Percentiles rank a stretch among this genome's conserved stretches.
Evolutionary conservation across 176 grass and related monocot species (phyloP).

Genomic region (Ensete ventricosum): DNA sequence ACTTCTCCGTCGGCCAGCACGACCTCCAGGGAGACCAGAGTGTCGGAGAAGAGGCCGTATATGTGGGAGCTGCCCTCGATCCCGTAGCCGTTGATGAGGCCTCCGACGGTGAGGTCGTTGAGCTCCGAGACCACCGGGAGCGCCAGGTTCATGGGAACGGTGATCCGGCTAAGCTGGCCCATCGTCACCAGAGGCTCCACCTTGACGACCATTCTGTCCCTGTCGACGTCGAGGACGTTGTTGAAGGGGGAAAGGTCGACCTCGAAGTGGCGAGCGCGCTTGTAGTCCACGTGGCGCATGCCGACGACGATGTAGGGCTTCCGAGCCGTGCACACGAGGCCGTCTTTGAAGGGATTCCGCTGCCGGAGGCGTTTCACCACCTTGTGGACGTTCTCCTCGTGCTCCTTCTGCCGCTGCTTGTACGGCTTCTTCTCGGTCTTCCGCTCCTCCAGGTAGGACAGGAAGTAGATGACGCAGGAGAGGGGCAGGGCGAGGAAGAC

Average conservation of each 20-base stretch:
- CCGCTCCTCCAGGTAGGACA: conserved; percentile 49
- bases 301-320: conserved; percentile 86
- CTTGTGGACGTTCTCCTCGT: conserved; percentile 71
- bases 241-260: conserved; percentile 79
- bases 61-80: conserved; percentile 92
- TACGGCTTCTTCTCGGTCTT: conserved; percentile 78
- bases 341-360: conserved; percentile 80
- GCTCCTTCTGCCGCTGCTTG: conserved; percentile 67
- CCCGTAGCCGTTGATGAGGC: conserved; percentile 79
- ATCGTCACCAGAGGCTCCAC: conserved; percentile 87
- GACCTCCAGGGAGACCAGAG: conserved; percentile 65
- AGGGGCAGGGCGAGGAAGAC: conserved; percentile 70
- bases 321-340: conserved; percentile 80
- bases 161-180: conserved; percentile 73
- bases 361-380: conserved; percentile 74
- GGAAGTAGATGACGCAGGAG: conserved; percentile 60
- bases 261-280: conserved; percentile 69
- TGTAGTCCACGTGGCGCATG: conserved; percentile 93
- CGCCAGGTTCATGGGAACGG: conserved; percentile 77
- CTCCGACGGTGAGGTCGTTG: conserved; percentile 89
- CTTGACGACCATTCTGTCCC: conserved; percentile 73
- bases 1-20: conserved; percentile 65
- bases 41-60: conserved; percentile 86
- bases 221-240: conserved; percentile 77
- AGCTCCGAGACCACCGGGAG: conserved; percentile 75